Conservation (phyloP, 768 basidiomycete species). For the Leucosporidium scottii region DNA sequence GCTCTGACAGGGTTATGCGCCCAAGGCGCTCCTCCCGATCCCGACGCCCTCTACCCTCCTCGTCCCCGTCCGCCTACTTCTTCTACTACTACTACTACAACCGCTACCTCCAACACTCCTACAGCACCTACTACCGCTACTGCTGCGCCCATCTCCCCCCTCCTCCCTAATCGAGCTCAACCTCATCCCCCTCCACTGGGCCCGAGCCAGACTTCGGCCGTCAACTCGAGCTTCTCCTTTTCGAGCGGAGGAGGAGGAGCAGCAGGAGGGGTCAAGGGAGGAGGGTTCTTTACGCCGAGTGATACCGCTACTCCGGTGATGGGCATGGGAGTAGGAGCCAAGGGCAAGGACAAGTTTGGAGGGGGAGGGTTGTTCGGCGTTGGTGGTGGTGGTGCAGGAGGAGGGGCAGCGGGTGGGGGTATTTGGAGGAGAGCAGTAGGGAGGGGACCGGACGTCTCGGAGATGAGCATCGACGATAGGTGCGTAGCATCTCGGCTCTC, state of each 20-base stretch:
- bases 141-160: conserved; percentile 5
- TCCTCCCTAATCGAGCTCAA: background rate
- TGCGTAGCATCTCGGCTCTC: background rate
- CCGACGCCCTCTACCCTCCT: conserved; percentile 12
- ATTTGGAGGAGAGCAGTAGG: background rate
- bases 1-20: conserved; percentile 81
- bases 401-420: conserved; percentile 2
- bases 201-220: conserved; percentile 6
- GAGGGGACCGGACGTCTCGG: background rate
- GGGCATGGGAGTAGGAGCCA: background rate
- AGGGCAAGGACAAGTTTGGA: background rate
- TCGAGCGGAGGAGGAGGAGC: background rate
- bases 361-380: conserved; percentile 2
- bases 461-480: conserved; percentile 19
- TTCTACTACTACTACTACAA: too few relatives aligned
- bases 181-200: conserved; percentile 16
- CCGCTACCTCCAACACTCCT: too few relatives aligned
- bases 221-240: background rate
- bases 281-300: conserved; percentile 15
- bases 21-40: conserved; percentile 52
- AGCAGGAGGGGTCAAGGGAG: background rate
- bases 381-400: background rate
- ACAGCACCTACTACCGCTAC: too few relatives aligned
- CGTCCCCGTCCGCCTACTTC: background rate
- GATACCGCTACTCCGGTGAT: background rate